Evolutionary conservation across 129 eudicot species (phyloP).

Genomic region (Flaveria linearis): DNA sequence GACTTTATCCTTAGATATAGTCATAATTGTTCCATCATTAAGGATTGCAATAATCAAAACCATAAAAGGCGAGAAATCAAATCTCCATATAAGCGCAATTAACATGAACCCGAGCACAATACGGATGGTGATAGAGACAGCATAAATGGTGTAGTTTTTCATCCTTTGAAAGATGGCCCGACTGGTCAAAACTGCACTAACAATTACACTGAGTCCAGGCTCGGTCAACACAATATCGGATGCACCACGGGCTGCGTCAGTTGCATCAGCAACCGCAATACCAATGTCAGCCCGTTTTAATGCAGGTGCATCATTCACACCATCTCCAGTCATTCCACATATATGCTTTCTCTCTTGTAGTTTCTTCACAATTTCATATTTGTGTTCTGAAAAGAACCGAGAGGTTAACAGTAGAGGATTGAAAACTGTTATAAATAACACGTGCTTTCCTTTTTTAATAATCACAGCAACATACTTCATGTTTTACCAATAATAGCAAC

Average conservation of each 20-base stretch:
- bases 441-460: not conserved
- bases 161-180: conserved; percentile 92
- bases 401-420: not conserved
- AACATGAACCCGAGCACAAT: conserved; percentile 85
- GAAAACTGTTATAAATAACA: not conserved
- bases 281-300: conserved; percentile 88
- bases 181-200: conserved; percentile 81
- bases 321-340: conserved; percentile 95
- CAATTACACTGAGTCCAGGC: conserved; percentile 84
- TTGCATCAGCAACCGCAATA: conserved; percentile 91
- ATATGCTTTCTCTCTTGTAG: conserved; percentile 82
- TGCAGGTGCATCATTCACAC: conserved; percentile 94
- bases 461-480: not conserved
- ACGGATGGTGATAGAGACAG: conserved; percentile 89
- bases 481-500: not conserved
- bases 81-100: conserved; percentile 81
- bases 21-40: conserved; percentile 94
- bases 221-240: conserved; percentile 88
- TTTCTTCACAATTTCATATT: conserved; percentile 90
- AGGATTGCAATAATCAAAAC: conserved; percentile 84
- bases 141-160: conserved; percentile 94
- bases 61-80: conserved; percentile 93
- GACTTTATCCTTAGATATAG: conserved; percentile 85
- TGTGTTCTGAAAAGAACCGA: conserved; percentile 56
- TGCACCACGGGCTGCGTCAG: conserved; percentile 90